Base-by-base conservation (phyloP, 805 yeast species). In the Isabelozyma pseudorhagii region DNA sequence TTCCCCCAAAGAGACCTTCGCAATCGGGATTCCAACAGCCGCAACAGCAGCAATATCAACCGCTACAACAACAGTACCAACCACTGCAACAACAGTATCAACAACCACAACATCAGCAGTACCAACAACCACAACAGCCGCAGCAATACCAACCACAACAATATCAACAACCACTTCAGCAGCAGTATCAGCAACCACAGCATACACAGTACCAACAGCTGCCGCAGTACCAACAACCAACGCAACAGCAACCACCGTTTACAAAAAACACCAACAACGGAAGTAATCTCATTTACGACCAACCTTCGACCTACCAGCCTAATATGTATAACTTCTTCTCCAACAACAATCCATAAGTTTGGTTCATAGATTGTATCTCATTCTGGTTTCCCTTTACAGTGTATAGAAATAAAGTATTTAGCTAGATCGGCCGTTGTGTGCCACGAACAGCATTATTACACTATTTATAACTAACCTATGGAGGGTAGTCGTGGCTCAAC, bases 271-370 rank as follows among this genome's bases (percentile, higher is more conserved):
- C 38, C 38, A 27, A 44, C 21, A 38, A 43, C 38, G 46, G 46
- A 28, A 36, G 40, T 42, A 38, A 42, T 25, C 42, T 41, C 38
- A 66, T 66, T 34, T 66, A 66, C 46, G 65, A 66, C 45, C 68
- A 66, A 45, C 81, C 81, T 1, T 76, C 81, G 0, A 69, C 74
- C 3, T 77, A 77, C 55, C 72, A 73, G 54, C 78, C 81, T 2
- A 67, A 75, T 49, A 72, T 76, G 74, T 77, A 77, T 53, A 67
- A 71, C 45, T 71, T 66, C 47, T 74, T 74, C 48, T 63, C 69
- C n/a, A 65, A 59, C 38, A 54, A 59, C 52, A 10, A 10, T 8
- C 3, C 34, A 29, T 29, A 52, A 47, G 17, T 15, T 15, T 15
- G 17, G 17, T 15, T 15, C 17, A 15, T 15, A 15, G 17, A 15